Percentiles rank a stretch among this genome's conserved stretches.
Conservation (phyloP, 2,329 filamentous ascomycete species). For the Grosmannia penicillata region DNA sequence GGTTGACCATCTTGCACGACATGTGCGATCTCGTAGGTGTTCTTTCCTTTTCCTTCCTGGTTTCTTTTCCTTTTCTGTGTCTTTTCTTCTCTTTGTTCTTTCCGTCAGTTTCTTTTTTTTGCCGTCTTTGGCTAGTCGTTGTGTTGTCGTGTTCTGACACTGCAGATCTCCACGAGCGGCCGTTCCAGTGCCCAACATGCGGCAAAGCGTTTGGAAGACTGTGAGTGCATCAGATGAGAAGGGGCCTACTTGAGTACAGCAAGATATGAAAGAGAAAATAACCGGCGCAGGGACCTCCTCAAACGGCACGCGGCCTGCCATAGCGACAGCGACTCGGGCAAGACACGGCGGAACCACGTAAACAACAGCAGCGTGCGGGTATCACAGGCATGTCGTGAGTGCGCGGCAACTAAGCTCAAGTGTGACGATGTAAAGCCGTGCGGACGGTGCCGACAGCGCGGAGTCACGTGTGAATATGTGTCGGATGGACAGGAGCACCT, state of each 20-base stretch:
- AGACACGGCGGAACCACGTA: neutral
- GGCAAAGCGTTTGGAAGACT: constrained; percentile 7
- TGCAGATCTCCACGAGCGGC: constrained; percentile 8
- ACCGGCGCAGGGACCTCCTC: constrained; percentile 5
- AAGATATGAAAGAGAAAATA: neutral
- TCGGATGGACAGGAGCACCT: neutral
- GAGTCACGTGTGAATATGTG: constrained; percentile 27
- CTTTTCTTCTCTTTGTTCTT: no score
- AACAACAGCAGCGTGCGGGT: constrained; percentile 26
- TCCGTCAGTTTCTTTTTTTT: neutral
- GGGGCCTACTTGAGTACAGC: no score
- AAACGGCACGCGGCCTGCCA: constrained; percentile 7
- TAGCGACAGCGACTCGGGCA: neutral
- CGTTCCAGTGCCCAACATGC: constrained; percentile 7
- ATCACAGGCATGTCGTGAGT: constrained; percentile 35
- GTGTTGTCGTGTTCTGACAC: no score
- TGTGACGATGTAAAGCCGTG: constrained; percentile 41
- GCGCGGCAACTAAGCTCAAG: constrained; percentile 36
- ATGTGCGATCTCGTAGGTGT: constrained; percentile 8
- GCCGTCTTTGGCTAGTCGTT: no score
- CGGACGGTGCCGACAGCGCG: constrained; percentile 31
- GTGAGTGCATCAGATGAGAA: no score
- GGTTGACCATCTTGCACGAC: constrained; percentile 7
- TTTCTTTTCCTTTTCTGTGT: neutral
- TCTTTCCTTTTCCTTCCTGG: no score